Conservation (phyloP, 1,139 yeast genomes). For the Geotrichum histeridarum region DNA sequence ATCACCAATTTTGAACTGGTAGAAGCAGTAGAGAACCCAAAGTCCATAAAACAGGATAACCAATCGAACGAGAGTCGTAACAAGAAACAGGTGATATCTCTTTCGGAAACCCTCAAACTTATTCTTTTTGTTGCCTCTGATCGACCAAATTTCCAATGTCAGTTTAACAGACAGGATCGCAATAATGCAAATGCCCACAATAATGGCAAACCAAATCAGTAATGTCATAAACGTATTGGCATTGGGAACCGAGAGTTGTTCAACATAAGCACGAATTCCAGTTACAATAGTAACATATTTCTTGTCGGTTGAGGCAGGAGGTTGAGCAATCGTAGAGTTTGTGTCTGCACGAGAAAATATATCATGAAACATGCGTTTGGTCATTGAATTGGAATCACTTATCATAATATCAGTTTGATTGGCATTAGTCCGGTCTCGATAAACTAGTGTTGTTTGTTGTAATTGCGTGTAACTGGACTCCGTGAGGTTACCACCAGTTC, state of each 20-base stretch:
- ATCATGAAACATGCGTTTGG: not conserved
- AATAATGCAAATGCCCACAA: constrained; percentile 27
- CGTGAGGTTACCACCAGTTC: constrained; percentile 35
- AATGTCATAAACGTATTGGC: constrained; percentile 36
- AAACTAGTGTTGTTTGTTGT: constrained; percentile 27
- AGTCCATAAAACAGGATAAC: constrained; percentile 34
- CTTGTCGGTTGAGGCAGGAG: constrained; percentile 1
- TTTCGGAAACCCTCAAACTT: constrained; percentile 28
- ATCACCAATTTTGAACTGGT: constrained; percentile 34
- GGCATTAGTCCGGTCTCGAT: constrained; percentile 22
- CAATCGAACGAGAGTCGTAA: constrained; percentile 30
- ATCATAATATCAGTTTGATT: constrained; percentile 9
- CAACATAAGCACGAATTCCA: constrained; percentile 34
- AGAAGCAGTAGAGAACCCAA: constrained; percentile 34
- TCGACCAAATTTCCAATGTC: constrained; percentile 27
- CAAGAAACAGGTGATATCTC: constrained; percentile 26
- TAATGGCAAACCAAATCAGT: constrained; percentile 34
- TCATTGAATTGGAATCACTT: not conserved
- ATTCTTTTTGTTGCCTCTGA: constrained; percentile 19
- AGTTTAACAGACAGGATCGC: constrained; percentile 27
- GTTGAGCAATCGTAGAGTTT: not conserved
- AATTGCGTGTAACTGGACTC: constrained; percentile 23
- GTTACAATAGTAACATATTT: constrained; percentile 27
- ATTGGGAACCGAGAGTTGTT: constrained; percentile 32
- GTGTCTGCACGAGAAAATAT: constrained; percentile 2